Percentiles rank a stretch among this genome's conserved stretches.
These are phyloP conservation scores for Venturia oleaginea DNA, from an alignment of 2,329 filamentous ascomycete species.

Conservation along the genomic window DNA sequence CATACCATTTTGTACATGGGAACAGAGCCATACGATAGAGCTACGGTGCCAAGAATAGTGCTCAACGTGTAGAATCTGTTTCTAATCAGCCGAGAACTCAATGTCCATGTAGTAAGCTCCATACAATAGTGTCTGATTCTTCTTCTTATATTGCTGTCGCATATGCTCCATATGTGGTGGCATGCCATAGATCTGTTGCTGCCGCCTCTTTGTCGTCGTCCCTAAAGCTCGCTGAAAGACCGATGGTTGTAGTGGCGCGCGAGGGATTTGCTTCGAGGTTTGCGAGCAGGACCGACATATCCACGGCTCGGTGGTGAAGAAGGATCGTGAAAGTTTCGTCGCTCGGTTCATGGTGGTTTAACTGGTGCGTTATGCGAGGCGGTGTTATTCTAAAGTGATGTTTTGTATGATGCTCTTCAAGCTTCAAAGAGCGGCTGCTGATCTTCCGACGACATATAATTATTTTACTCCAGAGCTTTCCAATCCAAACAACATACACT, in stretches of 20 bases:
- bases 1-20: slow-evolving; percentile 79
- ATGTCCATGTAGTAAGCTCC: slow-evolving; percentile 15
- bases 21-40: slow-evolving; percentile 73
- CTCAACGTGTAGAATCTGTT: slow-evolving; percentile 64
- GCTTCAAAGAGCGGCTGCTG: background rate
- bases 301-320: slow-evolving; percentile 24
- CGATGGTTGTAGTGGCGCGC: slow-evolving; percentile 13
- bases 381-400: background rate
- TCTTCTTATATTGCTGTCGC: slow-evolving; percentile 53
- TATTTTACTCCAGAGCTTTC: background rate
- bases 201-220: slow-evolving; percentile 23
- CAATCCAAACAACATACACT: background rate
- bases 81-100: background rate
- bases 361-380: slow-evolving; percentile 14
- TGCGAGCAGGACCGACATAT: slow-evolving; percentile 29
- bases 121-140: slow-evolving; percentile 60
- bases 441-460: background rate
- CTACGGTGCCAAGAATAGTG: slow-evolving; percentile 69
- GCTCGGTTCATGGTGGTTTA: slow-evolving; percentile 12
- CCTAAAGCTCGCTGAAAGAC: slow-evolving; percentile 23
- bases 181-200: slow-evolving; percentile 20
- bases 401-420: background rate
- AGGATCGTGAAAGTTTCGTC: slow-evolving; percentile 7
- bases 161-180: slow-evolving; percentile 54
- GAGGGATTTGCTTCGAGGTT: slow-evolving; percentile 7